Evolutionary conservation across 495 filamentous ascomycete species (phyloP).

Genomic region (Aspergillus conjunctus): DNA sequence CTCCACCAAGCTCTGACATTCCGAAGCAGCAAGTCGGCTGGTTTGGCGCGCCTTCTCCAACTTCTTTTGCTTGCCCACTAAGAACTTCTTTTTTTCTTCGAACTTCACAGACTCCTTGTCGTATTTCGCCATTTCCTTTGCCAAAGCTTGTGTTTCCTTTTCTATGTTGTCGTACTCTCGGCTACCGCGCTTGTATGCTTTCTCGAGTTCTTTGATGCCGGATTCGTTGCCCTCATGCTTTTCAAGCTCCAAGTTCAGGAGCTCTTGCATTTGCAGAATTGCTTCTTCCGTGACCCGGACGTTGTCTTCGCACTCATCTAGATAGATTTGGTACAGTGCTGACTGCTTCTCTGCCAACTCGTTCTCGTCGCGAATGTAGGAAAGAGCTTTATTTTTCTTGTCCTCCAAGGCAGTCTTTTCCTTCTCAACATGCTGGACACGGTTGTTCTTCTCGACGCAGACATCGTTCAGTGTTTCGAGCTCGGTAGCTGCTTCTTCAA

Average conservation of each 20-base stretch:
- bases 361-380: constrained; percentile 89
- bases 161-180: constrained; percentile 84
- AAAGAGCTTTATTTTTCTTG: constrained; percentile 92
- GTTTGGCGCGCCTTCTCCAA: constrained; percentile 83
- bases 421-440: constrained; percentile 97
- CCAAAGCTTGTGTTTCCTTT: constrained; percentile 72
- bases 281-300: constrained; percentile 87
- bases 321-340: constrained; percentile 87
- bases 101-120: constrained; percentile 97
- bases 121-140: constrained; percentile 87
- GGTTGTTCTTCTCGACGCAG: constrained; percentile 87
- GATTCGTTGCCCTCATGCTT: constrained; percentile 91
- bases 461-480: constrained; percentile 92
- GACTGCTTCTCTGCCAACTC: constrained; percentile 87
- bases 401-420: constrained; percentile 90
- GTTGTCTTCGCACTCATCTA: constrained; percentile 83
- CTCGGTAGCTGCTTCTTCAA: constrained; percentile 87
- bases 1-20: constrained; percentile 75
- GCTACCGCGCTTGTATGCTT: constrained; percentile 74
- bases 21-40: constrained; percentile 66
- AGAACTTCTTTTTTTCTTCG: constrained; percentile 95
- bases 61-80: constrained; percentile 88
- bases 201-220: constrained; percentile 85
- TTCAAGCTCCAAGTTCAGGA: constrained; percentile 85
- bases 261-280: constrained; percentile 83